phyloP scores from a whole-genome alignment of 2,329 filamentous ascomycete species.

The Aspergillus clavatus region DNA sequence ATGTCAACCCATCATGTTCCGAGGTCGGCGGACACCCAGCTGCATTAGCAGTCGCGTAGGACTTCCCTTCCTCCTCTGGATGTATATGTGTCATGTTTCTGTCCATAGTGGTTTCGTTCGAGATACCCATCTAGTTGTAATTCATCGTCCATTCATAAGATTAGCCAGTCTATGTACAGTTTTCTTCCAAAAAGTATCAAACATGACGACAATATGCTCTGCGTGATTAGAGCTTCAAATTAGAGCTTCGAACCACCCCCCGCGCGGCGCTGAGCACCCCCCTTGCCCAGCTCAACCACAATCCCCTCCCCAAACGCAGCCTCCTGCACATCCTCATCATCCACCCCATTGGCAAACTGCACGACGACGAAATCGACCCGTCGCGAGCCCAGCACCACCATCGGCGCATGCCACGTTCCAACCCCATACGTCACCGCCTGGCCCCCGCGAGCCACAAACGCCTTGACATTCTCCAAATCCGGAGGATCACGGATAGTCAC shows the following conservation, averaged over 20 bases:
- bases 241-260: neutral
- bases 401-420: slow-evolving; percentile 94
- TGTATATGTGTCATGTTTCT: neutral
- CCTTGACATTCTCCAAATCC: slow-evolving; percentile 64
- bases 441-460: slow-evolving; percentile 70
- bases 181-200: neutral
- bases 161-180: neutral
- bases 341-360: slow-evolving; percentile 81
- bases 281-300: slow-evolving; percentile 27
- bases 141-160: slow-evolving; percentile 4
- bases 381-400: slow-evolving; percentile 72
- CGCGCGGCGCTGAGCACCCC: neutral
- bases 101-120: neutral
- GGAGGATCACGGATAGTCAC: slow-evolving; percentile 53
- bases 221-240: neutral
- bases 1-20: neutral
- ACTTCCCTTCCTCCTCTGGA: neutral
- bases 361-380: slow-evolving; percentile 82
- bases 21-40: neutral
- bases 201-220: neutral
- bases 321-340: slow-evolving; percentile 83
- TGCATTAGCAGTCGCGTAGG: neutral
- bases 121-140: neutral
- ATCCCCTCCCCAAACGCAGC: slow-evolving; percentile 47
- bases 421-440: slow-evolving; percentile 90